Base-by-base conservation (phyloP, 176 grass and related monocot species). In the Oryza punctata region DNA sequence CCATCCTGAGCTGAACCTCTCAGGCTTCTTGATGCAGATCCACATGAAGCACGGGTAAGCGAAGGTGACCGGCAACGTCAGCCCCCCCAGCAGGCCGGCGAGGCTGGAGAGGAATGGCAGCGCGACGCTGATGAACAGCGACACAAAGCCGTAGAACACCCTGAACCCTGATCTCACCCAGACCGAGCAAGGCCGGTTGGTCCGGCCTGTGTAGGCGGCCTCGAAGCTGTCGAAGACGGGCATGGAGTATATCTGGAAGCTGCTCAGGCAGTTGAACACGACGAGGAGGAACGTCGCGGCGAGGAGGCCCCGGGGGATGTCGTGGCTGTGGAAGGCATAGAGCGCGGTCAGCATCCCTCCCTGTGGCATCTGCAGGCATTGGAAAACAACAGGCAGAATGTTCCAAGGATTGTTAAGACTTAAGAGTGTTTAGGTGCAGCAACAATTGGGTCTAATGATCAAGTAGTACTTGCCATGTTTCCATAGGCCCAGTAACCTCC, bases 241-340 rank as follows among this genome's bases (percentile, higher is more conserved):
- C 96, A 98, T 98, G 13, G 96, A 98, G 80, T 98, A 98, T 85
- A 98, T 98, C 85, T 98, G 96, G 91, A 98, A 98, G 76, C 93
- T 95, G 81, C 96, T 98, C 65, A 98, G 84, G 85, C 96, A 98
- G 64, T 98, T 98, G 66, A 98, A 94, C 79, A 98, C 93, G 7
- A 98, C 93, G 1, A 98, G 82, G 78, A 98, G 87, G 82, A 90
- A 98, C 2, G 96, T 98, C 7, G 77, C 82, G 0, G 96, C 96
- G 0, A 98, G 85, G 68, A 98, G 75, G 40, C 87, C 87, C 27
- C 86, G 83, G 2, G 93, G 86, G 78, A 91, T 93, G 69, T 94
- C 96, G 10, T 88, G 93, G 70, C 84, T 92, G 87, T 98, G 96
- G 75, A 94, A 98, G 21, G 80, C 84, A n/a, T 94, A 98, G 13